Percentiles rank a stretch among this genome's conserved stretches.
Conservation (phyloP, 257 asterid species). For the Striga asiatica region DNA sequence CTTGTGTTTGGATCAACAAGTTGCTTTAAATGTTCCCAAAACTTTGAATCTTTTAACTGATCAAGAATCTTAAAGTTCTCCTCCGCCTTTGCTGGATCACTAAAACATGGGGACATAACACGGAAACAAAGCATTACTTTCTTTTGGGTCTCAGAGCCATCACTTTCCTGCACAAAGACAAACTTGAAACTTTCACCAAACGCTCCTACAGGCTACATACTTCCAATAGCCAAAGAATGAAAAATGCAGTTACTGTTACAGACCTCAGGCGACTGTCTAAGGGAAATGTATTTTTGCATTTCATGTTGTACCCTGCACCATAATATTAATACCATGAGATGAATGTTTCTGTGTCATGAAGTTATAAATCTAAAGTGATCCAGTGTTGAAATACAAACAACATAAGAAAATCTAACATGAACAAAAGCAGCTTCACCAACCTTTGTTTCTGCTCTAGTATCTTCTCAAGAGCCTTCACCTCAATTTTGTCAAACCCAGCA, state of each 20-base stretch:
- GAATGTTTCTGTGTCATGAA: not conserved
- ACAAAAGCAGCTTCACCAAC: conserved; percentile 32
- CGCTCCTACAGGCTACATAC: conserved; percentile 7
- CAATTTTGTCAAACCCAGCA: conserved; percentile 81
- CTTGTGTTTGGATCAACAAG: conserved; percentile 72
- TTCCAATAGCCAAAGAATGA: conserved; percentile 5
- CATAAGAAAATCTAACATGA: not conserved
- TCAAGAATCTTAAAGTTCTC: conserved; percentile 78
- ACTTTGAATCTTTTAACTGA: conserved; percentile 69
- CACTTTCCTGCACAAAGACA: conserved; percentile 58
- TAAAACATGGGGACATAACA: conserved; percentile 80
- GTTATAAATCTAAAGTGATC: conserved; percentile 6
- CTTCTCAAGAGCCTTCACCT: conserved; percentile 93
- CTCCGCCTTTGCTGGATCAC: conserved; percentile 72
- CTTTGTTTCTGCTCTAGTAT: conserved; percentile 94
- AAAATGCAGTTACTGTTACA: conserved; percentile 12
- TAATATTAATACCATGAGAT: conserved; percentile 10
- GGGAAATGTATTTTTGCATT: conserved; percentile 75
- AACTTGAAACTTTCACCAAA: conserved; percentile 17
- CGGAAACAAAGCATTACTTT: conserved; percentile 63
- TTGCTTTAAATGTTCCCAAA: conserved; percentile 52
- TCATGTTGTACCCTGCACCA: conserved; percentile 82
- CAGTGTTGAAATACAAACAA: not conserved
- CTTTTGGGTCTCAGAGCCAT: conserved; percentile 66
- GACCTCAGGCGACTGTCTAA: conserved; percentile 71